Evolutionary conservation across 1,284 basidiomycete species (phyloP), one percentile per base, ranked within the genome.

Genomic region (Puccinia horiana): DNA sequence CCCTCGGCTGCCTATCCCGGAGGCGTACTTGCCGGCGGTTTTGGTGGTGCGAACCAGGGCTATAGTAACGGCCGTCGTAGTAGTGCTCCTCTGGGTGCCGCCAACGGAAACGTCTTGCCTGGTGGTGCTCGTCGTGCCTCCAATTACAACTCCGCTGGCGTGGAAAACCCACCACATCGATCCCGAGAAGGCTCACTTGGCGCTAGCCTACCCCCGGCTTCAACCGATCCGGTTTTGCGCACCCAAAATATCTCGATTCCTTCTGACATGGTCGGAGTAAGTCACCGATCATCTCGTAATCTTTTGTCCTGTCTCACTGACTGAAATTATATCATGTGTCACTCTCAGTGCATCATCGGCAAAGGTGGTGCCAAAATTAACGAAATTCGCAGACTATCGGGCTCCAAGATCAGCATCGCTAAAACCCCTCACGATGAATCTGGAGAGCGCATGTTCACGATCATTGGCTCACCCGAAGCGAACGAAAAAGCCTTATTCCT

Each of bases 191-290:
- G 72, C 77, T 86, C 87, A 83, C 89, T 91, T 79, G 87, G 88
- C 82, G 84, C 91, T 86, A 85, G 88, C 86, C 87, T 90, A 88
- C 88, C 83, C 90, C 83, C 85, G 58, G 87, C 84, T 80, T 84
- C 85, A 35, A 84, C 86, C 73, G 89, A 89, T 84, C 88, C 89
- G 80, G 96, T 96, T 88, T 90, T 98, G 84, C 93, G 96, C 84
- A 98, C 96, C 18, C 96, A 99, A 89, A 98, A 97, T 88, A 99
- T 99, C 85, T 96, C 96, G 84, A 99, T 99, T 86, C 96, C 96
- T 75, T 93, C 93, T 84, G 95, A 98, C 89, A 99, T 99, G 96
- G 96, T 98, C 84, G 95, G 95, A 87, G 83, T 86, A 87, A 85
- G 44, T 54, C 1, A n/a, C 26, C 78, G 29, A n/a, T 52, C 23